phyloP scores from a whole-genome alignment of 129 eudicot species.

The Tagetes patula region DNA sequence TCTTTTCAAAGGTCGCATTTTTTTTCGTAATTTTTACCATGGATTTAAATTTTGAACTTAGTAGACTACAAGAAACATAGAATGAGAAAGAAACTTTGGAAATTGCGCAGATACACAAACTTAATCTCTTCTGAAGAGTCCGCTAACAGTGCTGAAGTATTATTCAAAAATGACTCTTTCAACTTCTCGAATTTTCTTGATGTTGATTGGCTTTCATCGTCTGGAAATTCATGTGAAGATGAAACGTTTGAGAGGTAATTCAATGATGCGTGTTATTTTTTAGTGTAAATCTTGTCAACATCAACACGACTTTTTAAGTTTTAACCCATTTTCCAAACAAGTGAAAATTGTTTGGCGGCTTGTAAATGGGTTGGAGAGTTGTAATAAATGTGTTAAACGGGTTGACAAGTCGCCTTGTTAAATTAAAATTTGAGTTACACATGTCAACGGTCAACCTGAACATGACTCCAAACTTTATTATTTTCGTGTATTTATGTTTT shows the following conservation, averaged over 20 bases:
- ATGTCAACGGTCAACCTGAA: background rate
- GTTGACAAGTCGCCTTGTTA: background rate
- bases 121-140: conserved; percentile 39
- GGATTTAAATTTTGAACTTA: background rate
- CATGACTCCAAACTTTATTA: background rate
- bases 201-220: conserved; percentile 79
- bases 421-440: background rate
- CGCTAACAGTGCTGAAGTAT: conserved; percentile 46
- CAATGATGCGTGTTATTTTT: conserved; percentile 13
- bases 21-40: background rate
- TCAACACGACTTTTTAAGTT: background rate
- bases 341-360: background rate
- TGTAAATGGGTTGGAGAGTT: background rate
- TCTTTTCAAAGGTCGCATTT: conserved; percentile 51
- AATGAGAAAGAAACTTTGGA: background rate
- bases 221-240: conserved; percentile 80
- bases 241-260: conserved; percentile 70
- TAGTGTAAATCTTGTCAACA: background rate
- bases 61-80: background rate
- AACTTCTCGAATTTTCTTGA: conserved; percentile 75
- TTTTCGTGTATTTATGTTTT: background rate
- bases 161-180: conserved; percentile 47
- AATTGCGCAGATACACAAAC: conserved; percentile 48
- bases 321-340: background rate
- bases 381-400: background rate